phyloP scores from a whole-genome alignment of 2,329 filamentous ascomycete genomes.

The Daldinia eschscholtzii region DNA sequence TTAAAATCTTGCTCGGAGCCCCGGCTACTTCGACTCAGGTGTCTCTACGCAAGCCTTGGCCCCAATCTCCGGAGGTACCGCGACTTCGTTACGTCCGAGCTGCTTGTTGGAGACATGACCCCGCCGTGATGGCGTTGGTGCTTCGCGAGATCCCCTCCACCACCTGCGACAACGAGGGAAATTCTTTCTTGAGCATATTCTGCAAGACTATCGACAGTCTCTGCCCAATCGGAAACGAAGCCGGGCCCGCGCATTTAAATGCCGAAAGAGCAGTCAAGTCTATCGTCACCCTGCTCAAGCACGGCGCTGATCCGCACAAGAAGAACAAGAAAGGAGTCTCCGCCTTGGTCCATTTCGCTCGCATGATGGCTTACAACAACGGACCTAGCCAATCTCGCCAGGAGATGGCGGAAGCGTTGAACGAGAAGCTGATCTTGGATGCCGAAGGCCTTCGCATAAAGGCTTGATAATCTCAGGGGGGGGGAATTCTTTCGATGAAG shows the following conservation, averaged over 20 bases:
- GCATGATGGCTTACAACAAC: conserved; percentile 36
- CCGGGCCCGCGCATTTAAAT: conserved; percentile 19
- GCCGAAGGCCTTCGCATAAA: conserved; percentile 2
- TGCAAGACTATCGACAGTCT: conserved; percentile 34
- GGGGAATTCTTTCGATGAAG: background rate
- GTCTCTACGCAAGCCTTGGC: background rate
- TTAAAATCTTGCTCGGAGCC: conserved; percentile 13
- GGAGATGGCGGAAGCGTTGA: conserved; percentile 48
- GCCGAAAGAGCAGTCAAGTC: conserved; percentile 27
- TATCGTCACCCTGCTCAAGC: conserved; percentile 24
- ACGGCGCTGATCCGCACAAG: conserved; percentile 9
- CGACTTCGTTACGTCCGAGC: conserved; percentile 35
- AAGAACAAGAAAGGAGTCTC: conserved; percentile 37
- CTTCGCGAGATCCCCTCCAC: background rate
- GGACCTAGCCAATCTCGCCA: conserved; percentile 30
- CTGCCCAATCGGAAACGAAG: conserved; percentile 16
- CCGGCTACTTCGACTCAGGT: background rate
- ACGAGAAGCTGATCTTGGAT: conserved; percentile 44
- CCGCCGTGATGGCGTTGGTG: background rate
- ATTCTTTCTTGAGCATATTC: conserved; percentile 42
- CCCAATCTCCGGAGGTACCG: background rate
- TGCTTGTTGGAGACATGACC: conserved; percentile 36
- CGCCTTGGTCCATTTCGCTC: conserved; percentile 27
- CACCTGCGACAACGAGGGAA: conserved; percentile 18
- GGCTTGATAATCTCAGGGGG: background rate